Percentiles rank a stretch among this genome's conserved stretches.
phyloP scores from a whole-genome alignment of 495 filamentous ascomycete species.

The Penicillium roqueforti region DNA sequence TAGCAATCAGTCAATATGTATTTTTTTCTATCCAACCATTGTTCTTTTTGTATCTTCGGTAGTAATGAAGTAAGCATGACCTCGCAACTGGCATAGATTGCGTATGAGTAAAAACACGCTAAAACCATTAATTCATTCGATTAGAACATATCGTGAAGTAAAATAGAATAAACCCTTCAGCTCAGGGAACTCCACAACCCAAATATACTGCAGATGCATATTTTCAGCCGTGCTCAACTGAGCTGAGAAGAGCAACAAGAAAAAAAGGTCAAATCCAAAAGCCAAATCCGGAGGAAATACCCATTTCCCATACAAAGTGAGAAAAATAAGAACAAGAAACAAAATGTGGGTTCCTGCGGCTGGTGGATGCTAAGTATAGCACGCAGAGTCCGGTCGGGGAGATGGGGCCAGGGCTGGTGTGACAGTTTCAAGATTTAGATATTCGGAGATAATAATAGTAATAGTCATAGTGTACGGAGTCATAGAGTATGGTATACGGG shows the following conservation, averaged over 20 bases:
- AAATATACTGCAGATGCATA: not conserved
- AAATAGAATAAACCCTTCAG: no score
- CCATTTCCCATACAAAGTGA: not conserved
- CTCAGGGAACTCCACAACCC: no score
- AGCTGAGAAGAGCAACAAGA: not conserved
- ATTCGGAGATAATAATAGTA: conserved; percentile 4
- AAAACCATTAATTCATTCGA: not conserved
- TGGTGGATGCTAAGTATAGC: conserved; percentile 4
- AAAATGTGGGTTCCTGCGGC: not conserved
- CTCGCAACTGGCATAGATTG: not conserved
- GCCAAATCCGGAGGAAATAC: not conserved
- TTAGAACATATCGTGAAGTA: no score
- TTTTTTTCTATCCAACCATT: not conserved
- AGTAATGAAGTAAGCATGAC: not conserved
- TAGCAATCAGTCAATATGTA: conserved; percentile 16
- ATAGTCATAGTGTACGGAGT: not conserved
- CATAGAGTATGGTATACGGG: no score
- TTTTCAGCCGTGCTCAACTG: not conserved
- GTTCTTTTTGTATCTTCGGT: not conserved
- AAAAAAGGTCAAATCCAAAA: not conserved
- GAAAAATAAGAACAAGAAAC: not conserved
- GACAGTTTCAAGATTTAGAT: not conserved
- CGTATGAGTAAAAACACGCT: no score
- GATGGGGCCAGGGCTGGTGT: conserved; percentile 2
- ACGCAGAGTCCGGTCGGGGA: not conserved